These are phyloP conservation scores for Meira miltonrushii DNA, from an alignment of 1,284 basidiomycete genomes.

Conservation along the genomic window DNA sequence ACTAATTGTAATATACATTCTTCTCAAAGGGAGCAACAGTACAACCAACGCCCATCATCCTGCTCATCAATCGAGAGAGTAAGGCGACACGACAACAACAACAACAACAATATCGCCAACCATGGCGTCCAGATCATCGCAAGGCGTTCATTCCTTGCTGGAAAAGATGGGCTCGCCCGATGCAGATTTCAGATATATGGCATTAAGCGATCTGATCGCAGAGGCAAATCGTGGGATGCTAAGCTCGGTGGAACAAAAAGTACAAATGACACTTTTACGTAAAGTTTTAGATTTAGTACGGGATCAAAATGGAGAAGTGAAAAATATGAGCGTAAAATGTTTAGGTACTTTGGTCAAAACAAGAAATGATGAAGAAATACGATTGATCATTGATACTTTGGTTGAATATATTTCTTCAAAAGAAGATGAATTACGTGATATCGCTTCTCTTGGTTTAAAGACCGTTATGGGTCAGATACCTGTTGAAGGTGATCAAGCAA, in stretches of 20 bases:
- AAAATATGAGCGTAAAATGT: constrained; percentile 92
- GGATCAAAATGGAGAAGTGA: constrained; percentile 94
- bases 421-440: constrained; percentile 85
- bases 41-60: neutral
- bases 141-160: constrained; percentile 32
- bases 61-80: neutral
- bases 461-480: constrained; percentile 87
- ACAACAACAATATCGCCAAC: neutral
- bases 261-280: constrained; percentile 62
- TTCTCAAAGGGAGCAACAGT: neutral
- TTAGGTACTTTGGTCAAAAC: constrained; percentile 81
- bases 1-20: too few species aligned
- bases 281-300: constrained; percentile 77
- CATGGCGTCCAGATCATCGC: constrained; percentile 4
- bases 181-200: constrained; percentile 49
- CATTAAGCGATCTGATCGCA: constrained; percentile 44
- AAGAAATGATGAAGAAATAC: constrained; percentile 74
- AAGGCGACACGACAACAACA: neutral
- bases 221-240: constrained; percentile 29
- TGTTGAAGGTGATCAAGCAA: constrained; percentile 69
- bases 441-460: constrained; percentile 86
- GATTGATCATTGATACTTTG: constrained; percentile 76
- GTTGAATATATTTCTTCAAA: constrained; percentile 76
- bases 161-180: constrained; percentile 50
- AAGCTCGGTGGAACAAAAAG: neutral